Base-by-base conservation (phyloP, 495 filamentous ascomycete species). In the Talaromyces stipitatus region DNA sequence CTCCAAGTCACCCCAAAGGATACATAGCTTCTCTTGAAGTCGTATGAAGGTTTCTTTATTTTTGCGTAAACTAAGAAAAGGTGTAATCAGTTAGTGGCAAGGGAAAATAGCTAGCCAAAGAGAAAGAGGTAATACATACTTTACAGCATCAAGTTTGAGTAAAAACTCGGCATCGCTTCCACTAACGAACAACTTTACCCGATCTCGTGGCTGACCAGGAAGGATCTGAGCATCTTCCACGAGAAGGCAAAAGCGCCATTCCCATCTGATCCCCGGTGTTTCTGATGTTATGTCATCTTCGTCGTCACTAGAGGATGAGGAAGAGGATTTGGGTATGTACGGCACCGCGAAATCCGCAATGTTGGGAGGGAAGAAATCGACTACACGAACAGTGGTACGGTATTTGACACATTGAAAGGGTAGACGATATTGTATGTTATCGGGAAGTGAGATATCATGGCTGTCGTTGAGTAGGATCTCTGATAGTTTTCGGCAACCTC, bases 1-100 rank as follows among this genome's bases (percentile, higher is more conserved):
- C 66, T 90, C 85, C 6, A 97, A 79, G 58, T 95, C 79, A 3
- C 92, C 92, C 91, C 92, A 97, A 7, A 97, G 76, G 28, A 81
- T 72, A 67, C 85, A 92, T 14, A 96, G 78, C 63, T 84, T 85
- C 64, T 95, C 83, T 36, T 80, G 75, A 1, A 97, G 69, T 7
- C 67, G 54, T 24, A 43, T 61, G 6, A 95, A 68, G 2, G 65
- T 60, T 0, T 63, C 32, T 4, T 64, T 36, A 32, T 87, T 68
- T 50, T 63, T 63, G 16, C 79, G 80, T 7, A 96, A 80, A 68
- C 78, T 88, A 48, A 14, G 3, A 41, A 54, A 41, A 48, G 57
- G 5, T 14, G 4, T 11, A 28, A 28, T 14, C 20, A 36, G 11
- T 20, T 28, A 32, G 30, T 38, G 10, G 27, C 16, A 4, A 22